phyloP scores from a whole-genome alignment of 352 stramenopile species.

The Blastocystis sp. region DNA sequence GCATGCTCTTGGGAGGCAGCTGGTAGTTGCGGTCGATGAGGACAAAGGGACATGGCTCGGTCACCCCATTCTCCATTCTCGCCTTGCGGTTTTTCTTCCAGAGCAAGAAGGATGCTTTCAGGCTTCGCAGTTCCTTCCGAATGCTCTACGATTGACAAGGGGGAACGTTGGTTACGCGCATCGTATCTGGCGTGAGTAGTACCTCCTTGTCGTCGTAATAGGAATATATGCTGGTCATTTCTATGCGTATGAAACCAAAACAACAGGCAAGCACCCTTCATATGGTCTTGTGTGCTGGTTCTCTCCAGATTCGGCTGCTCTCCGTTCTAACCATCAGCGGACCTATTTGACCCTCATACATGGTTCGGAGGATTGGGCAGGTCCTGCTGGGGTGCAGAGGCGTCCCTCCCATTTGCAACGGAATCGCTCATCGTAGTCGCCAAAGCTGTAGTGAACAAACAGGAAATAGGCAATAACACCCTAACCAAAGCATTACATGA shows the following conservation, averaged over 20 bases:
- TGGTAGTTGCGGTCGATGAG: not conserved
- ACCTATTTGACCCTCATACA: too few species aligned
- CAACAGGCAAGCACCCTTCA: not conserved
- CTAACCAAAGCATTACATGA: not conserved
- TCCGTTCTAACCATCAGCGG: too few species aligned
- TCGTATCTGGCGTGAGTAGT: not conserved
- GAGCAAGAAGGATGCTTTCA: not conserved
- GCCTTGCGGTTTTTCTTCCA: not conserved
- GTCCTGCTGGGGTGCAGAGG: too few species aligned
- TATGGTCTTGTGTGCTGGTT: too few species aligned
- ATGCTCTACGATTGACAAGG: not conserved
- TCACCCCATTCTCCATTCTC: not conserved
- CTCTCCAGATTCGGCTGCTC: too few species aligned
- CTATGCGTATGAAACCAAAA: not conserved
- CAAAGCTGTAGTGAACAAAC: not conserved
- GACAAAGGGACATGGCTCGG: not conserved
- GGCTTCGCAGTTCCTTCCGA: not conserved
- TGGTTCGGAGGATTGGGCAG: too few species aligned
- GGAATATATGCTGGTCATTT: not conserved
- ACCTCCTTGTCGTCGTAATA: not conserved
- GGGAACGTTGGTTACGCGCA: not conserved
- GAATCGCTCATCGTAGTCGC: too few species aligned
- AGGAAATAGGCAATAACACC: not conserved
- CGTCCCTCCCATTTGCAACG: too few species aligned
- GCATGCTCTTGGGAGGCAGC: not conserved